Percentiles rank a stretch among this genome's conserved stretches.
Evolutionary conservation across 2,329 filamentous ascomycete genomes (phyloP).

Genomic region (Botrytis hyacinthi): DNA sequence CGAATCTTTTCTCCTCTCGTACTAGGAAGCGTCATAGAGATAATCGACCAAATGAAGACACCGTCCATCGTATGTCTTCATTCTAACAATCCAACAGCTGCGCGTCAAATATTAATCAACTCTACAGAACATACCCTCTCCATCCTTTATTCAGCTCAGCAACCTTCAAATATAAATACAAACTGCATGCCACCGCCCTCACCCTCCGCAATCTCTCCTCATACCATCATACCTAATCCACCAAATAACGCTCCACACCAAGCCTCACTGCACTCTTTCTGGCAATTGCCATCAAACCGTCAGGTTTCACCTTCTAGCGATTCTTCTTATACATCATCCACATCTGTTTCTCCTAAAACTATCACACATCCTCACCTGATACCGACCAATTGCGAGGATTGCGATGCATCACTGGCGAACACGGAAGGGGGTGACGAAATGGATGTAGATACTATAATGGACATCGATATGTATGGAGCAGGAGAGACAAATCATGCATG

Average conservation of each 20-base stretch:
- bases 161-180: conserved; percentile 36
- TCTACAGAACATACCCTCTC: conserved; percentile 50
- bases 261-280: conserved; percentile 59
- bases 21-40: conserved; percentile 62
- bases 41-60: conserved; percentile 56
- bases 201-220: conserved; percentile 26
- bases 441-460: conserved; percentile 43
- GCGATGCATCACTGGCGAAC: conserved; percentile 41
- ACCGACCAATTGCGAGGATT: conserved; percentile 54
- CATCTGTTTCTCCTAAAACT: conserved; percentile 15
- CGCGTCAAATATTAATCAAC: conserved; percentile 23
- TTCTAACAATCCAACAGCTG: neutral
- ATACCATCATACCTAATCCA: conserved; percentile 24
- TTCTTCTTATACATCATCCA: conserved; percentile 32
- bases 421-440: conserved; percentile 39
- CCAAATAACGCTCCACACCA: conserved; percentile 41
- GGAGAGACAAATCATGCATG: conserved; percentile 42
- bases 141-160: conserved; percentile 58
- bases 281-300: conserved; percentile 47
- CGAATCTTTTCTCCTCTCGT: conserved; percentile 52
- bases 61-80: conserved; percentile 34
- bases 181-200: conserved; percentile 21
- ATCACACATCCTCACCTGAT: conserved; percentile 26
- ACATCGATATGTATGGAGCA: conserved; percentile 39
- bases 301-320: conserved; percentile 39